These are phyloP conservation scores for Coelastrella sp. DNA, from an alignment of 139 green algal species.

Conservation along the genomic window DNA sequence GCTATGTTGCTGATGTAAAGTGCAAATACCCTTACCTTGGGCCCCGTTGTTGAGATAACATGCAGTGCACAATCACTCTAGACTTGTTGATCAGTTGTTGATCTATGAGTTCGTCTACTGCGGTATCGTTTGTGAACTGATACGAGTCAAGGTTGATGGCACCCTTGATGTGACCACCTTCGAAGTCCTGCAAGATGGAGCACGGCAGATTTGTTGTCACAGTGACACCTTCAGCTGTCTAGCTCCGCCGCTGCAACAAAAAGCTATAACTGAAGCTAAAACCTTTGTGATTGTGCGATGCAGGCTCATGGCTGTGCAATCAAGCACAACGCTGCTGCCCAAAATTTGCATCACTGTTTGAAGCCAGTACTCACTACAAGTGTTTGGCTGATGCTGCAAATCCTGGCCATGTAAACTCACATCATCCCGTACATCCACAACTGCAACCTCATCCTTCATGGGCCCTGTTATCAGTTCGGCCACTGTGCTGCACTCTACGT, in stretches of 20 bases:
- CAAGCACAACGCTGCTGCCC: no score
- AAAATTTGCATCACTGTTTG: no score
- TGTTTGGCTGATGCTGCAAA: not conserved
- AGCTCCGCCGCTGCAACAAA: no score
- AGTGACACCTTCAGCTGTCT: no score
- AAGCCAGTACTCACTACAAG: no score
- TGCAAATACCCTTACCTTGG: constrained; percentile 6
- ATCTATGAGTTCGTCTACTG: constrained; percentile 28
- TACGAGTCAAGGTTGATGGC: constrained; percentile 36
- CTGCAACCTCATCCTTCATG: constrained; percentile 33
- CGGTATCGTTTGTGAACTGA: constrained; percentile 10
- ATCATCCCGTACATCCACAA: constrained; percentile 27
- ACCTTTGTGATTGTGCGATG: no score
- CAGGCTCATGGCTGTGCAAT: no score
- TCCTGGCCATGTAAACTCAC: not conserved
- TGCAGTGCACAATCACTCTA: constrained; percentile 31
- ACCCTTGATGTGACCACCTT: constrained; percentile 38
- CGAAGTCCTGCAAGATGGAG: constrained; percentile 33
- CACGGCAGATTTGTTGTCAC: no score
- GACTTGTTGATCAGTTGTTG: constrained; percentile 13
- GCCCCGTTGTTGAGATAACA: constrained; percentile 28
- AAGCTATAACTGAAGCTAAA: no score
- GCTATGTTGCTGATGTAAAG: no score
- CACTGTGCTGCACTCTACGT: constrained; percentile 1
- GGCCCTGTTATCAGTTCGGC: constrained; percentile 24